phyloP scores from a whole-genome alignment of 163 green algal species.

The Chlamydomonas reinhardtii region DNA sequence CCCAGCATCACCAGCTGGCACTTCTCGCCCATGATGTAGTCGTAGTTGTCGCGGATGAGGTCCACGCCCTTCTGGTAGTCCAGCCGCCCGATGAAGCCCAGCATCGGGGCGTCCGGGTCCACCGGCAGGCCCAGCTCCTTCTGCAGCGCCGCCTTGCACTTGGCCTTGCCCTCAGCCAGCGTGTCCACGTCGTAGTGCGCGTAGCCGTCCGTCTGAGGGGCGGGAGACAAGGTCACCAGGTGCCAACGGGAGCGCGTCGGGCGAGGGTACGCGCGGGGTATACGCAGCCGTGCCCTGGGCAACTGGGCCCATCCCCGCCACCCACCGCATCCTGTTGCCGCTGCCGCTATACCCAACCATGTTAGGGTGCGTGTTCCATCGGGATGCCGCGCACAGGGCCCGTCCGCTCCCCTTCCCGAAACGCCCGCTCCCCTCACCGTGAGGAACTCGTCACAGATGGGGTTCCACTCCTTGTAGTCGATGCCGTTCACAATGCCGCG shows the following conservation, averaged over 20 bases:
- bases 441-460: slow-evolving; percentile 64
- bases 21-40: slow-evolving; percentile 92
- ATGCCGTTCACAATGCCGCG: slow-evolving; percentile 96
- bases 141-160: slow-evolving; percentile 90
- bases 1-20: slow-evolving; percentile 96
- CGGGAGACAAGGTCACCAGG: too few species aligned
- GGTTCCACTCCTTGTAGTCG: slow-evolving; percentile 87
- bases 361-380: too few species aligned
- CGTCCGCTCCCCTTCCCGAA: too few species aligned
- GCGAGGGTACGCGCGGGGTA: too few species aligned
- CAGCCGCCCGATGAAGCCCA: slow-evolving; percentile 90
- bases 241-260: too few species aligned
- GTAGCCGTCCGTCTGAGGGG: slow-evolving; percentile 83
- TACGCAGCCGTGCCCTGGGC: too few species aligned
- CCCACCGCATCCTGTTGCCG: too few species aligned
- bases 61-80: slow-evolving; percentile 99
- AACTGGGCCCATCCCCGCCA: too few species aligned
- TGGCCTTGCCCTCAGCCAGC: slow-evolving; percentile 81
- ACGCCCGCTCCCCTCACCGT: slow-evolving; percentile 22
- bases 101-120: slow-evolving; percentile 76
- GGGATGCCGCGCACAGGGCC: too few species aligned
- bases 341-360: too few species aligned
- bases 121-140: slow-evolving; percentile 81
- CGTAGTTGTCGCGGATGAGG: slow-evolving; percentile 92
- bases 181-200: slow-evolving; percentile 77